phyloP scores from a whole-genome alignment of 345 rosid genomes.

The Populus simonii region DNA sequence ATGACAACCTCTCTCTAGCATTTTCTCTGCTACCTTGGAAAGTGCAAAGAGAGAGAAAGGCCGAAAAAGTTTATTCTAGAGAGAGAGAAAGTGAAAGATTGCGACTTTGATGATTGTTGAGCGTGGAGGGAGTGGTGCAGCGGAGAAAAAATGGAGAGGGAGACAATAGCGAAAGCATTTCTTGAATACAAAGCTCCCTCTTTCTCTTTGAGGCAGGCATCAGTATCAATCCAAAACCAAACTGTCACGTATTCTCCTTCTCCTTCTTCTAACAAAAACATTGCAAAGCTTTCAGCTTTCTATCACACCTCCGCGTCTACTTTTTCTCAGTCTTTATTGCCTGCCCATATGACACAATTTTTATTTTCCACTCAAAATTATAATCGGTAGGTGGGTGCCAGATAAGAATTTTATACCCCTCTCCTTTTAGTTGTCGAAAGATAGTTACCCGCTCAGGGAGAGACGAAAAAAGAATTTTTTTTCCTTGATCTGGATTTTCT shows the following conservation, averaged over 20 bases:
- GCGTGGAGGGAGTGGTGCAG: not conserved
- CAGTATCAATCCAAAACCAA: conserved; percentile 22
- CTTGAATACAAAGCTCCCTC: conserved; percentile 26
- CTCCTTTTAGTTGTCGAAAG: conserved; percentile 39
- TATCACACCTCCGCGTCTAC: conserved; percentile 6
- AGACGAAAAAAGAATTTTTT: not conserved
- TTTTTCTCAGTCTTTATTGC: conserved; percentile 35
- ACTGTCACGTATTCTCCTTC: conserved; percentile 39
- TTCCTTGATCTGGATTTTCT: not conserved
- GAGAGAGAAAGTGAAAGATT: not conserved
- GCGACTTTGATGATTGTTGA: conserved; percentile 28
- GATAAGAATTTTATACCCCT: conserved; percentile 27
- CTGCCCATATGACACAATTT: conserved; percentile 27
- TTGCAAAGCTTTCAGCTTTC: conserved; percentile 26
- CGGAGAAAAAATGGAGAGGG: conserved; percentile 11
- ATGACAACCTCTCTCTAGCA: conserved; percentile 1
- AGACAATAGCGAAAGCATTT: conserved; percentile 9
- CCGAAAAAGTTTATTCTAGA: not conserved
- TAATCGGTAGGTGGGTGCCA: conserved; percentile 63
- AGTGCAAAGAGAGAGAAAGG: conserved; percentile 10
- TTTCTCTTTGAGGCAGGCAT: conserved; percentile 30
- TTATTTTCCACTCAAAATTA: conserved; percentile 16
- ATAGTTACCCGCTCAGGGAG: conserved; percentile 27
- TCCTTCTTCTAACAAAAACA: not conserved
- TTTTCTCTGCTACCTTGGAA: not conserved